Evolutionary conservation across 768 basidiomycete genomes (phyloP), one percentile per base, ranked within the genome.

Genomic region (Phaffia tasmanica): DNA sequence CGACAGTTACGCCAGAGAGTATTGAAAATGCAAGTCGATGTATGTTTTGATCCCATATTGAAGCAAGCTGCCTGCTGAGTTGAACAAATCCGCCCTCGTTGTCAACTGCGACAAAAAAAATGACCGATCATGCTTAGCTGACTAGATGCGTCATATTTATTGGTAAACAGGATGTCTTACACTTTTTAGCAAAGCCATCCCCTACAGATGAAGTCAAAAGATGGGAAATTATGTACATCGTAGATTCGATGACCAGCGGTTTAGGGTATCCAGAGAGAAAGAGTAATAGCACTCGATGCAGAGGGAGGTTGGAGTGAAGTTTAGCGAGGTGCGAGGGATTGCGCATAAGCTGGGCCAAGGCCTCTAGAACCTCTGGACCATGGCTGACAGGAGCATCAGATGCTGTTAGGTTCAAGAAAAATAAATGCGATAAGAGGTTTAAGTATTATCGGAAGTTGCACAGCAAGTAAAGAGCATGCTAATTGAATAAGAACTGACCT

Each of bases 71-170:
- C 3, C 80, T 80, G 73, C 84, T 86, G 47, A 94, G 74, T 2
- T 86, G 79, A 56, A 80, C 84, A 86, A 90, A 94, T 11, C 92
- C 92, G 62, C 85, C 85, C 48, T 88, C 84, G 0, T 87, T 78
- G 74, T 93, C 91, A 70, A 94, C 63, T 64, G 46, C 23, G 1
- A 27, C 21, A 56, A 32, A 2, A 25, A 16, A 1, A 54, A 2
- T 3, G 19, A 32, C 4, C 35, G 23, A 35, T 30, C n/a, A 51
- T n/a, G 27, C 25, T 0, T 16, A 42, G 27, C 51, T 54, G 62
- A 27, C 30, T 18, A 25, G 50, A 59, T 35, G 21, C 15, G 15
- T n/a, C 4, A 18, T 21, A 9, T 19, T 8, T 5, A 2, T 23
- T 29, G 11, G 15, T 18, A 1, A 47, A 14, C 9, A n/a, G 5